A percentile compares a stretch with the other conserved stretches of the same genome.
phyloP scores from a whole-genome alignment of 768 basidiomycete species.

The Lepiota venenata region DNA sequence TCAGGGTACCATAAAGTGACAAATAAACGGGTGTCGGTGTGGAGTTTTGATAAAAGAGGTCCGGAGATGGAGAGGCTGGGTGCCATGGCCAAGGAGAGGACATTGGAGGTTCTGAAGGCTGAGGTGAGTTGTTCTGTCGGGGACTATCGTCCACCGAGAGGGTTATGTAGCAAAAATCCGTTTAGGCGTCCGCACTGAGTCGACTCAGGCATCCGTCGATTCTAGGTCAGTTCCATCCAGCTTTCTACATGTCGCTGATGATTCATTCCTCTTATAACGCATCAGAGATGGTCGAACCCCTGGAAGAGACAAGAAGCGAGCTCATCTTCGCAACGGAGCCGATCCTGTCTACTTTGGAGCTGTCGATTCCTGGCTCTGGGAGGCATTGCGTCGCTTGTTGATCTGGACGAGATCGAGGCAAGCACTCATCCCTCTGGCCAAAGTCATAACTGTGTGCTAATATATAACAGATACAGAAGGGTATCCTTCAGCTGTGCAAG shows the following conservation, averaged over 20 bases:
- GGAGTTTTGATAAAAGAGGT: slow-evolving; percentile 84
- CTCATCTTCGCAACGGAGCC: slow-evolving; percentile 94
- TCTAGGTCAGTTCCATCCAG: slow-evolving; percentile 58
- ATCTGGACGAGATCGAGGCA: slow-evolving; percentile 96
- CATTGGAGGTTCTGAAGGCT: slow-evolving; percentile 82
- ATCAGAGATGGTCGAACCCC: slow-evolving; percentile 93
- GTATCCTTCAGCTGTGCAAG: slow-evolving; percentile 89
- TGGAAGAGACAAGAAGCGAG: slow-evolving; percentile 89
- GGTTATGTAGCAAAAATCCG: not conserved
- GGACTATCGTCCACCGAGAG: too few species aligned
- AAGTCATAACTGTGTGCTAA: slow-evolving; percentile 7
- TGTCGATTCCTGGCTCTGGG: slow-evolving; percentile 67
- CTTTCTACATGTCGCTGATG: too few species aligned
- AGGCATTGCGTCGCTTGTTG: slow-evolving; percentile 57
- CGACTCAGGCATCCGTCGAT: slow-evolving; percentile 91
- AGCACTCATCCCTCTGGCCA: not conserved
- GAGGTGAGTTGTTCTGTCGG: slow-evolving; percentile 55
- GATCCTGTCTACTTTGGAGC: slow-evolving; percentile 75
- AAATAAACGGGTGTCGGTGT: slow-evolving; percentile 86
- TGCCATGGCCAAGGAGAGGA: slow-evolving; percentile 62
- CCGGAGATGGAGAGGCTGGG: slow-evolving; percentile 72
- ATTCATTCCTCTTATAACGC: too few species aligned
- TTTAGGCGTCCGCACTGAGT: slow-evolving; percentile 78
- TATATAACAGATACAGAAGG: slow-evolving; percentile 81
- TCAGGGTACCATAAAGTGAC: slow-evolving; percentile 87